Conservation (phyloP, 768 basidiomycete genomes). For the Tulasnella sp. region DNA sequence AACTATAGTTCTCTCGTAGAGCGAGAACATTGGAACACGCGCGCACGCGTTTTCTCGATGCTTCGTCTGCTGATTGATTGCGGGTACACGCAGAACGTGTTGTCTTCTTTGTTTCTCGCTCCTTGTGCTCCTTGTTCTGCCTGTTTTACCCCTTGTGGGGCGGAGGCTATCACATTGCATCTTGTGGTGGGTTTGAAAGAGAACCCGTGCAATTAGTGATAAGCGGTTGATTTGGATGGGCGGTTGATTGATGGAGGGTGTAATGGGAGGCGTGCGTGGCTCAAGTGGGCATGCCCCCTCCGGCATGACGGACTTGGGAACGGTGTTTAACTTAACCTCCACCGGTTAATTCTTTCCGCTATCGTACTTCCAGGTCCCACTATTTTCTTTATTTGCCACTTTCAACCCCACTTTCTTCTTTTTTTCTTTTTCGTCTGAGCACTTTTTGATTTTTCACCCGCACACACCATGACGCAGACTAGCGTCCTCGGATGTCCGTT, state of each 20-base stretch:
- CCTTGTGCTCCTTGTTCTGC: background rate
- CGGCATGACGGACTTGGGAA: background rate
- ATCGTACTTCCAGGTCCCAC: background rate
- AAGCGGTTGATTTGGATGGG: background rate
- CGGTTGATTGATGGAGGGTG: background rate
- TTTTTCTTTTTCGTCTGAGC: background rate
- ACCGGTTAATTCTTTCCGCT: background rate
- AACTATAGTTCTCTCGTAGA: background rate
- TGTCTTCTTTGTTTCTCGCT: background rate
- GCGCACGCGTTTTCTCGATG: background rate
- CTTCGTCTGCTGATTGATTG: conserved; percentile 4
- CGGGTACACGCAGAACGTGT: background rate
- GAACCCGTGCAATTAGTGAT: background rate
- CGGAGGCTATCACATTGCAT: background rate
- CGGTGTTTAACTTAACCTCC: background rate
- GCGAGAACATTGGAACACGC: background rate
- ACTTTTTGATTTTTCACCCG: background rate
- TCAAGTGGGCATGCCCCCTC: background rate
- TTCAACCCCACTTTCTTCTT: background rate
- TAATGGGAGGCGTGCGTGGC: background rate
- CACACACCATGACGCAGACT: background rate
- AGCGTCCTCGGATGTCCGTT: background rate
- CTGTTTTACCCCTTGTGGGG: background rate
- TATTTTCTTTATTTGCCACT: background rate
- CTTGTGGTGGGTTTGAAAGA: background rate